Base-by-base conservation (phyloP, 306 rosid species). In the Cicer bijugum region DNA sequence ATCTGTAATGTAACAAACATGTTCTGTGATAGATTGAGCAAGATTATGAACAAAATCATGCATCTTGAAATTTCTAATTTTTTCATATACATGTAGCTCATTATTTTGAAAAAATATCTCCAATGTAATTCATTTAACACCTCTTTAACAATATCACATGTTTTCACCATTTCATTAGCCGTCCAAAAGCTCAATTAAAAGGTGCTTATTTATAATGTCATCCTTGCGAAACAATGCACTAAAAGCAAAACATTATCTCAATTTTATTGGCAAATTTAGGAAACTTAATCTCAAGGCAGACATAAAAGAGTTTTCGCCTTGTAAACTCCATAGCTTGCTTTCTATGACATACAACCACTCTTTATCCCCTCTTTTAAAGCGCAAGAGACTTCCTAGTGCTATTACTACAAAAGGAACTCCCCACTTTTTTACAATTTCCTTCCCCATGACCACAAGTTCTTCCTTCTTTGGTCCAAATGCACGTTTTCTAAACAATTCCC, bases 281-380 rank as follows among this genome's bases (percentile, higher is more conserved):
- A n/a, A 68, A 48, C 73, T 33, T n/a, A 48, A 15, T 28, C 46
- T 68, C 59, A 68, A 68, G 8, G 59, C 45, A 7, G 33, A 14
- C 73, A 72, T 68, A 46, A 68, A 14, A 8, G 2, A 47, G 7
- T 68, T 8, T 28, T 77, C 62, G 1, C 52, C 75, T 42, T 77
- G 67, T 35, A 76, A 57, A 46, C 45, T 37, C 75, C 75, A 68
- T 1, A 77, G 20, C 19, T 64, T 37, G 33, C 64, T 46, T 45
- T 65, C 69, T 60, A 55, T 65, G 6, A 72, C 20, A 35, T 6
- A 5, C 5, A 55, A 1, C 82, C 82, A 72, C 1, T 79, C 75
- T 1, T 7, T 72, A 4, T 8, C 59, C 17, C 28, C 60, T 68
- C 33, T 37, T 50, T 69, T 69, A 52, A 37, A 51, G 8, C 12